Conservation (phyloP, 225 moss, liverwort and hornwort genomes). For the Climacium dendroides region DNA sequence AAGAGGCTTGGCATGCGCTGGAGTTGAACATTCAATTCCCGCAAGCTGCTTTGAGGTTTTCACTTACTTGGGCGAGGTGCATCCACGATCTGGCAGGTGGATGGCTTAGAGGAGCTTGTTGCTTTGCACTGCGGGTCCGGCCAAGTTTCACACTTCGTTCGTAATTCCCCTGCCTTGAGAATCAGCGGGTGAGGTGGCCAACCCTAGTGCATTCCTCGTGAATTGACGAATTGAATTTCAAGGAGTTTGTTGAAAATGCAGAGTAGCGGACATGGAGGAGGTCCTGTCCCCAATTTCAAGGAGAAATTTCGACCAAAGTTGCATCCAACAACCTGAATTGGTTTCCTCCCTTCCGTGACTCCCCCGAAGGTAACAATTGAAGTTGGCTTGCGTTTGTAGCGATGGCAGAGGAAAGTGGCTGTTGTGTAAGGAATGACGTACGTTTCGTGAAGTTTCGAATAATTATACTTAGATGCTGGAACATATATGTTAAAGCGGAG, state of each 20-base stretch:
- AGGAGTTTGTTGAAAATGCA: neutral
- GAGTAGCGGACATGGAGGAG: neutral
- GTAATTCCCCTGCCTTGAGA: no score
- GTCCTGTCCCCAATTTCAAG: neutral
- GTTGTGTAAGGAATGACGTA: neutral
- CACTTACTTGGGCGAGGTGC: no score
- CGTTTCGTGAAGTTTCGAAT: neutral
- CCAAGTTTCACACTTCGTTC: no score
- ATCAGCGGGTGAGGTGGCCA: no score
- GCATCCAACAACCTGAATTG: neutral
- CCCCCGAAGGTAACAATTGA: neutral
- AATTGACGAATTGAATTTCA: neutral
- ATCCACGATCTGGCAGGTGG: neutral
- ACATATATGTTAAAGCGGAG: no score
- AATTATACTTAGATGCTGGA: no score
- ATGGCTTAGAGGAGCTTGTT: neutral
- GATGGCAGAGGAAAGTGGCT: neutral
- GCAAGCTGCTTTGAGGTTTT: neutral
- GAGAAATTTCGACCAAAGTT: neutral
- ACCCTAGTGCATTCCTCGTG: neutral
- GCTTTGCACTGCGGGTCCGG: neutral
- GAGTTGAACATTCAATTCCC: neutral
- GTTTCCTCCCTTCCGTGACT: no score
- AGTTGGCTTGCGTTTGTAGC: neutral
- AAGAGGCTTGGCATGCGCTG: neutral